phyloP scores from a whole-genome alignment of 331 rosid genomes.

The Phaseolus coccineus region DNA sequence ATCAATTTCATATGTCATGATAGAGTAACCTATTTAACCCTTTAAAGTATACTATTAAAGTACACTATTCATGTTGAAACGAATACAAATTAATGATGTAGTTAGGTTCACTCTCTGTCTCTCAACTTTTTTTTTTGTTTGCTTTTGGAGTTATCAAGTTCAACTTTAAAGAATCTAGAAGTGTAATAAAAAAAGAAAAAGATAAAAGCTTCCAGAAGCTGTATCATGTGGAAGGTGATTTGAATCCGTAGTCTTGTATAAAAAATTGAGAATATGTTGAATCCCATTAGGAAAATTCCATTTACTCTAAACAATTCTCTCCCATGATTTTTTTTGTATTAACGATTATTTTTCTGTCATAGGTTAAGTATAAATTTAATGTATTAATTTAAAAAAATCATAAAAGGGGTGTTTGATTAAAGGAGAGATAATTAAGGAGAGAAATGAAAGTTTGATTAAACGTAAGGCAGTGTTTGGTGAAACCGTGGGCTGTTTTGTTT shows the following conservation, averaged over 20 bases:
- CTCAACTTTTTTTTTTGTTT: not conserved
- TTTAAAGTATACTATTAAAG: not conserved
- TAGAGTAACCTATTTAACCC: too few relatives aligned
- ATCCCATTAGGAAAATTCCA: not conserved
- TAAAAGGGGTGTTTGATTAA: not conserved
- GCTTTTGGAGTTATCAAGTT: not conserved
- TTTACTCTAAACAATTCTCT: not conserved
- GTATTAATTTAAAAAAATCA: not conserved
- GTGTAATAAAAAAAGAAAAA: not conserved
- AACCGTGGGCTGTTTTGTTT: slow-evolving; percentile 25
- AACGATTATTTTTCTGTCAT: too few relatives aligned
- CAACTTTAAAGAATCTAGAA: slow-evolving; percentile 34
- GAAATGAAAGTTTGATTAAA: not conserved
- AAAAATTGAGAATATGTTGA: slow-evolving; percentile 1
- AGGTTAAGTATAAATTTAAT: too few relatives aligned
- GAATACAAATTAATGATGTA: not conserved
- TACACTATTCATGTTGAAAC: slow-evolving; percentile 7
- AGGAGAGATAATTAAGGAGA: not conserved
- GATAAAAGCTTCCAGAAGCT: not conserved
- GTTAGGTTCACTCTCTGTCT: not conserved
- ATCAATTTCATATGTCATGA: too few relatives aligned
- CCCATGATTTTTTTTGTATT: too few relatives aligned
- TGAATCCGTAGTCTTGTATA: slow-evolving; percentile 21
- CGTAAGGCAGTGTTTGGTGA: not conserved
- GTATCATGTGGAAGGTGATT: slow-evolving; percentile 17